Evolutionary conservation across 1,284 basidiomycete species (phyloP).

Genomic region (Cryptococcus sp.): DNA sequence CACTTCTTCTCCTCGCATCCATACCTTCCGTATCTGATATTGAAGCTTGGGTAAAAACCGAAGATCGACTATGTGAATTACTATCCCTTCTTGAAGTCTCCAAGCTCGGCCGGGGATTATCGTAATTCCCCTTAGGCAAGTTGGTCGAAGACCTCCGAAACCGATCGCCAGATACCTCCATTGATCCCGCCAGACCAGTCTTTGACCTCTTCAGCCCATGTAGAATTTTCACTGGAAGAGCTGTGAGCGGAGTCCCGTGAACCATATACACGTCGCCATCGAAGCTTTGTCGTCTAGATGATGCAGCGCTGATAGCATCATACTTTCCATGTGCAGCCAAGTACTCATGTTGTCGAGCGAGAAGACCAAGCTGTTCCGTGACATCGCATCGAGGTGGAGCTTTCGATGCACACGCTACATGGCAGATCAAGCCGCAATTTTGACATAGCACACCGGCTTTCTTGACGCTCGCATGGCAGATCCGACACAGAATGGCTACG

Average conservation of each 20-base stretch:
- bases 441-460: conserved; percentile 83
- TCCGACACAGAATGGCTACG: conserved; percentile 76
- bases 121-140: background rate
- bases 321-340: background rate
- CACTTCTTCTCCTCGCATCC: conserved; percentile 4
- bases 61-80: background rate
- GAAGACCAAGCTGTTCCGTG: conserved; percentile 30
- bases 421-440: conserved; percentile 82
- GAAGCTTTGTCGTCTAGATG: too few species aligned
- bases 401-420: conserved; percentile 68
- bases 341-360: conserved; percentile 28
- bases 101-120: conserved; percentile 5
- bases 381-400: conserved; percentile 78
- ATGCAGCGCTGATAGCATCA: too few species aligned
- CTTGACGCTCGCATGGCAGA: conserved; percentile 75
- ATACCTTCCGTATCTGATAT: background rate
- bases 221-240: conserved; percentile 15
- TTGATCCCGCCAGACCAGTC: conserved; percentile 1
- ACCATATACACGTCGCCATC: conserved; percentile 2
- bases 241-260: conserved; percentile 7
- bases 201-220: conserved; percentile 18
- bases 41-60: conserved; percentile 2
- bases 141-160: conserved; percentile 2
- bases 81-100: conserved; percentile 1
- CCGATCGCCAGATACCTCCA: conserved; percentile 6